Base-by-base conservation (phyloP, 805 yeast species). In the Yarrowia hollandica region DNA sequence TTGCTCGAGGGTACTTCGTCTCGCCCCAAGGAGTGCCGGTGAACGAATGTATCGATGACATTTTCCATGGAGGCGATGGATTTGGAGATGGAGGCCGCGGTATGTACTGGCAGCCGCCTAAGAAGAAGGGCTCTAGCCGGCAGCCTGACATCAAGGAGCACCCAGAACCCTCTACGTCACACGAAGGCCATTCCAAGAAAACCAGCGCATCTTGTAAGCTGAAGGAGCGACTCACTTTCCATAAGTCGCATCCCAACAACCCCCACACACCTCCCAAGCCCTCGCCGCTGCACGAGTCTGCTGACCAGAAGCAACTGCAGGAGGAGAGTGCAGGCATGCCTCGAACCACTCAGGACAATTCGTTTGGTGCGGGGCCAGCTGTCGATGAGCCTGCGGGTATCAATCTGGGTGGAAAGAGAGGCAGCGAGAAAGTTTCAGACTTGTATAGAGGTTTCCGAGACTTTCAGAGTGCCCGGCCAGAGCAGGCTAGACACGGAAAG, bases 11-110 rank as follows among this genome's bases (percentile, higher is more conserved):
- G 77, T 83, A 0, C 84, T 89, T 90, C 88, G 83, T 62, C 69
- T 73, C 25, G 69, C 79, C 42, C 79, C 80, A 5, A 77, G 79
- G 59, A 81, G 87, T 73, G 57, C 12, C 30, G n/a, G 50, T 55
- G 14, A 56, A 25, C 75, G 88, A 84, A 60, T 82, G 91, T 62
- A 77, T 90, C 10, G 82, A 83, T 28, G 95, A 89, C 69, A 86
- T 91, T 2, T 79, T 88, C 60, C 77, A 80, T 25, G 86, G 88
- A 26, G 87, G 88, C 0, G 80, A 81, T 55, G 94, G 90, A 2
- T 84, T 67, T 26, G 64, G 64, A 16, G 54, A 57, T 12, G 42
- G 44, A 26, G 42, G 44, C 9, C 6, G 18, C 3, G 44, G 60
- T 19, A 52, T 35, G 44, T 52, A 12, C 22, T 48, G 39, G 39